Base-by-base conservation (phyloP, 2,329 filamentous ascomycete species). In the Tolypocladium ophioglossoides region DNA sequence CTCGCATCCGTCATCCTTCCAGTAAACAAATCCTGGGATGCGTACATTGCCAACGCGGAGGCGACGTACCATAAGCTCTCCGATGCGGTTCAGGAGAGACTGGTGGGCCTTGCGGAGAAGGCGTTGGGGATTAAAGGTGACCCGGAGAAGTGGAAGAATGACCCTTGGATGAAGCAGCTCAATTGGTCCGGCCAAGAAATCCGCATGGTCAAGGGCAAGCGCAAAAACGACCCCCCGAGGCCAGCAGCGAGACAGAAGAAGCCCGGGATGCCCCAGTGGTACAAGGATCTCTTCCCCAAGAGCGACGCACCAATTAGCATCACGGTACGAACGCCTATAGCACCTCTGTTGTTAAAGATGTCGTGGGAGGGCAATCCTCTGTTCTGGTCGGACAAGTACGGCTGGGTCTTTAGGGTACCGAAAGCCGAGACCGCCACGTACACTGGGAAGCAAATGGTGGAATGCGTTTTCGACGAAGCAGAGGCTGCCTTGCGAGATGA, bases 141-240 rank as follows among this genome's bases (percentile, higher is more conserved):
- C 48, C 72, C 83, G 0, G 79, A 85, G 27, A 76, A 84, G 48
- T 96, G 89, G 74, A 73, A 76, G 54, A 85, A 80, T 41, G 92
- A 99, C 64, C 89, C 91, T 6, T 99, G 95, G 95, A 71, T 99
- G 64, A 80, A 79, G 59, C 94, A 99, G 74, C 79, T 99, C 52
- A 91, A 99, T 74, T 99, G 94, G 94, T 88, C 89, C 1, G 90
- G 89, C 4, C 91, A 97, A 70, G 89, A 95, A 68, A 78, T 96
- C 57, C 91, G 83, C 66, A 94, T 92, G 87, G 85, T 84, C 24
- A 97, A 96, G 67, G 87, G 86, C 4, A 96, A 94, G 74, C 91
- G 87, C 70, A 96, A 96, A 68, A 77, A 74, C 11, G 89, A 95
- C 54, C 84, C 86, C 12, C 86, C 87, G 2, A 78, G 90, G 47